Percentiles rank a stretch among this genome's conserved stretches.
These are phyloP conservation scores for Schizosaccharomyces octosporus DNA, from an alignment of 805 yeast species.

Conservation along the genomic window DNA sequence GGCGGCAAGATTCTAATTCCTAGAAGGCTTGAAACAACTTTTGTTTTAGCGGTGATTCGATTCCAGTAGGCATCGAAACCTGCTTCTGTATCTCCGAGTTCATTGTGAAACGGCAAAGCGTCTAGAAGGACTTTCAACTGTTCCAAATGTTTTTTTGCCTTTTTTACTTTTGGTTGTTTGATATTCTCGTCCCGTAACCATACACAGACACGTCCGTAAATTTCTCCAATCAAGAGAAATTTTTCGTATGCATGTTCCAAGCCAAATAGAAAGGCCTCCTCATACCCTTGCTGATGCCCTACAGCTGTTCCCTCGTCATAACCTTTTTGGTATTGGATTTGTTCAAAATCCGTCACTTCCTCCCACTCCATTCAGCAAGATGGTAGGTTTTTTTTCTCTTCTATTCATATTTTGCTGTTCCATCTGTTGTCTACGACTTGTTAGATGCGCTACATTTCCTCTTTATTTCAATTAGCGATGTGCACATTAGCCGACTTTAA, in stretches of 20 bases:
- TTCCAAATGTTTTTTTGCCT: constrained; percentile 1
- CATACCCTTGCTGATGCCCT: constrained; percentile 31
- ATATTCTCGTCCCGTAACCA: constrained; percentile 8
- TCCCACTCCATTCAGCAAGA: not conserved
- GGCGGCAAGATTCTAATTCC: not conserved
- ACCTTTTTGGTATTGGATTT: constrained; percentile 33
- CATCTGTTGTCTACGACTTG: not conserved
- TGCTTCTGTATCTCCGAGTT: not conserved
- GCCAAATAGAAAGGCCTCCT: constrained; percentile 71
- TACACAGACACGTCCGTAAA: constrained; percentile 24
- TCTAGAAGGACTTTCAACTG: not conserved
- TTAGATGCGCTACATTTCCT: too few species aligned
- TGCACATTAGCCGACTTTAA: too few species aligned
- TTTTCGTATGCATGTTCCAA: constrained; percentile 19
- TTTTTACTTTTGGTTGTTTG: not conserved
- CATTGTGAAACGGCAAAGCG: not conserved
- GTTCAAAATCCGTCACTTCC: not conserved
- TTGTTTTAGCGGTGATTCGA: constrained; percentile 4
- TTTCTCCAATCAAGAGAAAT: constrained; percentile 40
- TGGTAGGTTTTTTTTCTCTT: not conserved
- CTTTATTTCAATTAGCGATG: too few species aligned
- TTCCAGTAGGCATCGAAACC: constrained; percentile 4
- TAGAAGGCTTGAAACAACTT: constrained; percentile 4
- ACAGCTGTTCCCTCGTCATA: constrained; percentile 42
- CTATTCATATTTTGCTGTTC: not conserved